Evolutionary conservation across 2,329 filamentous ascomycete species (phyloP).

Genomic region (Ophiocordyceps camponoti-rufipedis): DNA sequence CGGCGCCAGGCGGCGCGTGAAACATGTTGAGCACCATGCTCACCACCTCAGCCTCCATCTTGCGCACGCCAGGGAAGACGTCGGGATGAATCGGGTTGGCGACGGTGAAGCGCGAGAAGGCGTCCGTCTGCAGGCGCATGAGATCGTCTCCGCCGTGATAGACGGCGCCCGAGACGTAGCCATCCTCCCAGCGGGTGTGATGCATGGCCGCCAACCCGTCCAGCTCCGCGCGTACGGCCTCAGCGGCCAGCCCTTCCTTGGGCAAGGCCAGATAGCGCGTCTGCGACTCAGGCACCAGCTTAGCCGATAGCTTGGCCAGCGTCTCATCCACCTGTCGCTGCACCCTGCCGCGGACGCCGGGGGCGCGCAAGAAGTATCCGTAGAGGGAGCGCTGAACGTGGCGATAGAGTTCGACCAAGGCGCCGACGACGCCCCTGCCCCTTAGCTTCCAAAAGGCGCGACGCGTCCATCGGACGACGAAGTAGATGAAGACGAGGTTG

Average conservation of each 20-base stretch:
- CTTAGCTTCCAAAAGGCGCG: constrained; percentile 69
- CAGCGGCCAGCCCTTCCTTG: constrained; percentile 64
- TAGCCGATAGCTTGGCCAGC: constrained; percentile 62
- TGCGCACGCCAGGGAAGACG: constrained; percentile 91
- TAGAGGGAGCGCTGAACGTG: constrained; percentile 58
- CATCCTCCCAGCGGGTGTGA: constrained; percentile 94
- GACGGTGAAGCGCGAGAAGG: constrained; percentile 87
- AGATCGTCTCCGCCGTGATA: constrained; percentile 84
- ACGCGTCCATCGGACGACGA: constrained; percentile 67
- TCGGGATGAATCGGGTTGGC: constrained; percentile 95
- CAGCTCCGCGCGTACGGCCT: constrained; percentile 65
- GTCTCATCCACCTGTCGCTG: constrained; percentile 69
- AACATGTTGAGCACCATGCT: constrained; percentile 87
- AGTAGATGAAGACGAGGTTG: constrained; percentile 78
- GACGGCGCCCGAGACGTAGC: constrained; percentile 81
- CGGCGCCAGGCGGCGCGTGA: constrained; percentile 69
- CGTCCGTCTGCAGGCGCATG: constrained; percentile 72
- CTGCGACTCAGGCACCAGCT: constrained; percentile 59
- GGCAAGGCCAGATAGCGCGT: constrained; percentile 62
- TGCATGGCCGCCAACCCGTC: constrained; percentile 67
- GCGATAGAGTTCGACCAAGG: constrained; percentile 55
- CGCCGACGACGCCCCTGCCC: constrained; percentile 74
- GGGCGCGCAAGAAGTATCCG: constrained; percentile 68
- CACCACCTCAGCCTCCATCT: constrained; percentile 98
- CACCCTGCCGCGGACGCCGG: constrained; percentile 73